Evolutionary conservation across 1,284 basidiomycete genomes (phyloP), one percentile per base, ranked within the genome.

Genomic region (Fomes fomentarius): DNA sequence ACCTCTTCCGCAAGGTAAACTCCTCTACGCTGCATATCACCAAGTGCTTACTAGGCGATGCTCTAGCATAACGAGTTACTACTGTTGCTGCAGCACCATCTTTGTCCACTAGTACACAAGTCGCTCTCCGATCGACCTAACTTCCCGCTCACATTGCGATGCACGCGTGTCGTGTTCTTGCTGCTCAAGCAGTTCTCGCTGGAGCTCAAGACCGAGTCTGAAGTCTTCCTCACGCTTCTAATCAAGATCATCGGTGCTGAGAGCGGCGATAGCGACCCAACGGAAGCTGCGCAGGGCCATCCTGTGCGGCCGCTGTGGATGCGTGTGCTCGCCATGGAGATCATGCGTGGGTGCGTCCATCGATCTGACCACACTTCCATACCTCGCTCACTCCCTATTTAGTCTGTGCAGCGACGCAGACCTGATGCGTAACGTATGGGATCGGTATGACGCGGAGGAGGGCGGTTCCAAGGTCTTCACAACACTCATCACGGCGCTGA

Each of bases 101-200:
- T 98, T 12, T 96, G 93, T 53, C 96, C 96, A 0, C 79, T 98
- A 14, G 78, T 99, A 5, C 86, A 96, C 58, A 93, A 91, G 66
- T 81, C 89, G 1, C 76, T 94, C n/a, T 90, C 87, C 12, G 91
- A 96, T 47, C 83, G 88, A 41, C 89, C 93, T 0, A 71, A 85
- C 2, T 99, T 98, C 71, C 92, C 95, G 0, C 80, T 96, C 46
- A 92, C 91, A 0, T 81, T 99, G 7, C 90, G 96, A 40, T 90
- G 94, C 54, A 95, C 92, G 30, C 90, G 96, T 7, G 89, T 98
- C 17, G 89, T 98, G 39, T 98, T 96, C 74, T 80, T 98, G 24
- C 82, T 98, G 9, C 80, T 98, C 50, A 96, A 97, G 58, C 92
- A 96, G 50, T 98, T 98, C 72, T 90, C 88, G 3, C 76, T 79